Evolutionary conservation across 192 early-diverging fungal genomes (phyloP), one percentile per base, ranked within the genome.

Genomic region (Mortierella antarctica): DNA sequence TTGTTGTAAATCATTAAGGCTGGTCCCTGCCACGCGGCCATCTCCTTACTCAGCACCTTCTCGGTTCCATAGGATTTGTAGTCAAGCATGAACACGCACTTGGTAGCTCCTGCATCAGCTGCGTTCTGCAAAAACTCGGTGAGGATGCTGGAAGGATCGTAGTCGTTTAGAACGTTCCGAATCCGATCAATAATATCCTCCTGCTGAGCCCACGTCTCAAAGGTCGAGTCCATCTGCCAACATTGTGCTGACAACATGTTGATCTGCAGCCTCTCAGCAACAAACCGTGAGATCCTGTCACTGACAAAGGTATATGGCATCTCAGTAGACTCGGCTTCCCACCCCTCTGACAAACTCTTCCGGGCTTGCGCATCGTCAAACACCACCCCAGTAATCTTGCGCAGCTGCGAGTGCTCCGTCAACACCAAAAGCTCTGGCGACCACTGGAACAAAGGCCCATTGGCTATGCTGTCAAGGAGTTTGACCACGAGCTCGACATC

Each of bases 61-160:
- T 55, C 13, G 5, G 13, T 63, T 10, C n/a, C 54, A 58, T 50
- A 56, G 13, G 64, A 54, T 11, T 55, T 41, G 0, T 54, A 0
- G 31, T 84, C 83, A 11, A 83, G 2, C 31, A 78, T 66, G 20
- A 84, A 51, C 2, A 12, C 48, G 41, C 63, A 84, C 14, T 62
- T 46, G 1, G 74, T 67, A 2, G 82, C 83, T 5, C 64, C 56
- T 6, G 83, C 83, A 61, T 84, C 82, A 13, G 84, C 77, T 0
- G 84, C 84, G 21, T 85, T 85, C 58, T 85, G 82, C 1, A 82
- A n/a, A 18, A 75, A 75, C 61, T 83, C 83, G 5, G 54, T 46
- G 49, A 83, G 76, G 13, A 83, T 65, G 40, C 47, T 67, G 1
- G 57, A 46, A 0, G 69, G 68, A 7, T 68, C 62, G 53, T 83